phyloP scores from a whole-genome alignment of 2,329 filamentous ascomycete species.

The Neofusicoccum kwambonambiense region DNA sequence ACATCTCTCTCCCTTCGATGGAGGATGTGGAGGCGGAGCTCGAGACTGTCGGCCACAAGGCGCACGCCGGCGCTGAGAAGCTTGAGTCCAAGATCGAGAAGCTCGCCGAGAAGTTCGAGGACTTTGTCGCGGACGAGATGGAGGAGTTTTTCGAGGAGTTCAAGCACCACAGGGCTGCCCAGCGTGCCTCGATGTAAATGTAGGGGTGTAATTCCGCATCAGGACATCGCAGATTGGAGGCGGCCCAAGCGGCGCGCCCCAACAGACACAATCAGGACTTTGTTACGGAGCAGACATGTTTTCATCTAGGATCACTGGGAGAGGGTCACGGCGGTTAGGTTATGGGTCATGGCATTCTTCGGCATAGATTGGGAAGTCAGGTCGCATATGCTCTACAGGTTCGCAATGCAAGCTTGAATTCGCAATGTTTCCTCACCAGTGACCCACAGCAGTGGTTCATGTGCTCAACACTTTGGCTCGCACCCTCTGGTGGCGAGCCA shows the following conservation, averaged over 20 bases:
- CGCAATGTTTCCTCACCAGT: neutral
- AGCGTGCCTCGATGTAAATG: slow-evolving; percentile 8
- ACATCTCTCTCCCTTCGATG: slow-evolving; percentile 24
- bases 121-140: slow-evolving; percentile 50
- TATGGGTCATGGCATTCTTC: slow-evolving; percentile 16
- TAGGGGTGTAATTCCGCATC: neutral
- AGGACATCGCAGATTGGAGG: neutral
- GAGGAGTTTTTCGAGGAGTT: slow-evolving; percentile 59
- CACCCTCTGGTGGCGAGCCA: neutral
- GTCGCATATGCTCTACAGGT: neutral
- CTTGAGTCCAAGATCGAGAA: slow-evolving; percentile 51
- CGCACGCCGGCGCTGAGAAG: slow-evolving; percentile 35
- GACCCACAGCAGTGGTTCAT: neutral
- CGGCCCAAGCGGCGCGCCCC: neutral
- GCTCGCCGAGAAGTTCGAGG: slow-evolving; percentile 44
- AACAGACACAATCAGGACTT: neutral
- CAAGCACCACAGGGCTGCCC: slow-evolving; percentile 17
- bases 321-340: neutral
- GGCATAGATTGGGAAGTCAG: slow-evolving; percentile 15
- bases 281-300: slow-evolving; percentile 13
- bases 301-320: slow-evolving; percentile 4
- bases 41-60: slow-evolving; percentile 37
- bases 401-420: slow-evolving; percentile 11
- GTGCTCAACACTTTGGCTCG: neutral
- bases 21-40: slow-evolving; percentile 31